Conservation (phyloP, 306 rosid species). For the Bauhinia variegata region DNA sequence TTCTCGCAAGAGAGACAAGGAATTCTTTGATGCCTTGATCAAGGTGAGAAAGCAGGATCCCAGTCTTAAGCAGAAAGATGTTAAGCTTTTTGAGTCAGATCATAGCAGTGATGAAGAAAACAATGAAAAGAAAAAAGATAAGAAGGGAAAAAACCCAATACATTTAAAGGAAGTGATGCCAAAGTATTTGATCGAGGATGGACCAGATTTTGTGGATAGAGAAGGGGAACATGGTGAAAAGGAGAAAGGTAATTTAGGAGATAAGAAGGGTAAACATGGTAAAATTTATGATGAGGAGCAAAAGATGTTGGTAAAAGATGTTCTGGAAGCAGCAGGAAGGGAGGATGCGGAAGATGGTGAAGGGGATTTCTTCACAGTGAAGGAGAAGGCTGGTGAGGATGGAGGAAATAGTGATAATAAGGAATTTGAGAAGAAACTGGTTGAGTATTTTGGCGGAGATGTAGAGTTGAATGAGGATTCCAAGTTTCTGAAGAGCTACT, state of each 20-base stretch:
- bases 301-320: slow-evolving; percentile 62
- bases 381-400: slow-evolving; percentile 43
- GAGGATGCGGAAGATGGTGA: slow-evolving; percentile 52
- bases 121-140: slow-evolving; percentile 6
- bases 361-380: slow-evolving; percentile 55
- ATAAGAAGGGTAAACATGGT: slow-evolving; percentile 25
- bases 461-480: slow-evolving; percentile 49
- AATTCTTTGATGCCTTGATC: slow-evolving; percentile 65
- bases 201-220: slow-evolving; percentile 54
- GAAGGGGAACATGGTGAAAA: background rate
- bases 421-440: slow-evolving; percentile 58
- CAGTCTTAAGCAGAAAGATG: slow-evolving; percentile 58
- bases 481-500: slow-evolving; percentile 59
- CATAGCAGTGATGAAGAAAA: slow-evolving; percentile 42
- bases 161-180: slow-evolving; percentile 80
- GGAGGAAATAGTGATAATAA: slow-evolving; percentile 39
- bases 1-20: slow-evolving; percentile 45
- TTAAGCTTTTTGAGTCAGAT: slow-evolving; percentile 57
- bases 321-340: slow-evolving; percentile 56
- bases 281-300: slow-evolving; percentile 68
- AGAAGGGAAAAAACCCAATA: slow-evolving; percentile 43
- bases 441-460: slow-evolving; percentile 68
- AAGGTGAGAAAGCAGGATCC: slow-evolving; percentile 81
- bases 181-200: slow-evolving; percentile 69
- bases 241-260: no score